These are phyloP conservation scores for Myriangium duriaei DNA, from an alignment of 2,329 filamentous ascomycete genomes.

Conservation along the genomic window DNA sequence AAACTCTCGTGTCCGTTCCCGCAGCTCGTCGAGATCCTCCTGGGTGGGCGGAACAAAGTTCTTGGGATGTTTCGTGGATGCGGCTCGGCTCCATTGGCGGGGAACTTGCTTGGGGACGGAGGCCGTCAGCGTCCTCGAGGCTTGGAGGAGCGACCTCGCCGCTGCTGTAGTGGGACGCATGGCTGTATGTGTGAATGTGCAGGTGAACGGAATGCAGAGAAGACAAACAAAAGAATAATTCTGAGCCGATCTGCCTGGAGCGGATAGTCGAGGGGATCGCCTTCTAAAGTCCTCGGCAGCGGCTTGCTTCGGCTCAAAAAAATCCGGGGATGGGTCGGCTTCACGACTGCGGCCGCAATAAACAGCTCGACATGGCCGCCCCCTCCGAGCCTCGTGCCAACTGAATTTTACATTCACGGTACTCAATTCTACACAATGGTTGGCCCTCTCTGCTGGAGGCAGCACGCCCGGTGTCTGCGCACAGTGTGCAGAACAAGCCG, in stretches of 20 bases:
- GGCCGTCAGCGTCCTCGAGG: background rate
- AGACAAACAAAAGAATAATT: too few species aligned
- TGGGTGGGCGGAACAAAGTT: conserved; percentile 57
- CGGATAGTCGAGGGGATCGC: background rate
- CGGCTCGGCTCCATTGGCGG: conserved; percentile 23
- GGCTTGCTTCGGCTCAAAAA: background rate
- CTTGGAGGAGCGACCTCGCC: background rate
- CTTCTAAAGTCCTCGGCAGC: background rate
- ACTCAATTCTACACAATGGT: background rate
- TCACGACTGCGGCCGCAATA: background rate
- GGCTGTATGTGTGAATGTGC: too few species aligned
- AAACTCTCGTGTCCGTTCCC: conserved; percentile 80
- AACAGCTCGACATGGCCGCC: too few species aligned
- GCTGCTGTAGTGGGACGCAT: background rate
- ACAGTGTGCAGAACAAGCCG: conserved; percentile 3
- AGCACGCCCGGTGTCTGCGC: conserved; percentile 6
- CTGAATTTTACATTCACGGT: background rate
- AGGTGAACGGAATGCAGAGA: too few species aligned
- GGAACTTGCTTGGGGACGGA: conserved; percentile 1
- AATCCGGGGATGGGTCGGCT: background rate
- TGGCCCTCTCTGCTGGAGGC: conserved; percentile 5
- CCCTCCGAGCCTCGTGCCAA: background rate
- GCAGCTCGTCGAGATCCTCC: conserved; percentile 65
- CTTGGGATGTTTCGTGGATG: conserved; percentile 57
- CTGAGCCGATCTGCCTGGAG: too few species aligned